Evolutionary conservation across 2,329 filamentous ascomycete genomes (phyloP).

Genomic region (Allantophomopsis cytisporea): DNA sequence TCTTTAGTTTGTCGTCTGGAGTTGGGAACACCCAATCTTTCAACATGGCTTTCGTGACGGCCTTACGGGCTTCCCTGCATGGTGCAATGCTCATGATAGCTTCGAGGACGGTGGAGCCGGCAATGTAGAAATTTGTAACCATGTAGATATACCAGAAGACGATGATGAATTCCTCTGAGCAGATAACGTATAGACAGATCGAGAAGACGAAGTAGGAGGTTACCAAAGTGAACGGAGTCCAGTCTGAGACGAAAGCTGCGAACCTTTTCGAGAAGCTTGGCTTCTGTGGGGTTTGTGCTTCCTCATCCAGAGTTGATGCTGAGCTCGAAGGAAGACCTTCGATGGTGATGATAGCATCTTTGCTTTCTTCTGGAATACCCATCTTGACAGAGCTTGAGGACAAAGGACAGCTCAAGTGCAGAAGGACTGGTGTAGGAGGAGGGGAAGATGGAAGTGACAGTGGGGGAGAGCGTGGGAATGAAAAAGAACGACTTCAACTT

Average conservation of each 20-base stretch:
- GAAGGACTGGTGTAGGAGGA: no score
- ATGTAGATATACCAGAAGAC: conserved; percentile 30
- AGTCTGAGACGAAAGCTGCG: conserved; percentile 16
- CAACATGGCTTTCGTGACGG: conserved; percentile 21
- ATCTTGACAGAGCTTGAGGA: no score
- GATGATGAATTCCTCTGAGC: conserved; percentile 19
- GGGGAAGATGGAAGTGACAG: no score
- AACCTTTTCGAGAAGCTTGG: no score
- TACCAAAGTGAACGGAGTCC: conserved; percentile 26
- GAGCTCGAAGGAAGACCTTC: no score
- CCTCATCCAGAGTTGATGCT: no score
- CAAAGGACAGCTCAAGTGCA: no score
- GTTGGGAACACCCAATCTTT: conserved; percentile 27
- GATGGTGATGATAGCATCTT: no score
- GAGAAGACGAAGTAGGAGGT: conserved; percentile 26
- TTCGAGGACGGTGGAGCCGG: conserved; percentile 25
- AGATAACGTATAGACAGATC: conserved; percentile 25
- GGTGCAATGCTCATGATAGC: conserved; percentile 24
- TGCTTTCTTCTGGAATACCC: no score
- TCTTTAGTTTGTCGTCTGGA: conserved; percentile 22
- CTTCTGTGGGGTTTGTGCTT: not conserved
- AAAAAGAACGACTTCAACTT: no score
- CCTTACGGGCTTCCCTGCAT: conserved; percentile 20
- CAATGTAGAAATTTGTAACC: conserved; percentile 28
- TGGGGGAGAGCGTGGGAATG: no score